Evolutionary conservation across 1,139 yeast species (phyloP).

Genomic region (Geotrichum macrosporum): DNA sequence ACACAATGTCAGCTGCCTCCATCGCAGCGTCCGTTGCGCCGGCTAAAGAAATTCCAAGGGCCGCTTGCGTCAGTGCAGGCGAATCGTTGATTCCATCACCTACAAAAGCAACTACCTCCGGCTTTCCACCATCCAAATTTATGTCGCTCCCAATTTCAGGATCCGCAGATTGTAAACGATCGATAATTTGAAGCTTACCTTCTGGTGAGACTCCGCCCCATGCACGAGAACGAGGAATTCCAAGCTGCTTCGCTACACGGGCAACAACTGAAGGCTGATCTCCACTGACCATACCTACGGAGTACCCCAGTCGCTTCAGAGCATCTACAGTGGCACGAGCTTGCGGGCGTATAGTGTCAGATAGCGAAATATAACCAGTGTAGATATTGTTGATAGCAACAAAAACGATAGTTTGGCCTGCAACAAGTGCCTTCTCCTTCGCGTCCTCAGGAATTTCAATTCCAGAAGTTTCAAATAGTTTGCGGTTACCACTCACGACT

Average conservation of each 20-base stretch:
- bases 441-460: conserved; percentile 25
- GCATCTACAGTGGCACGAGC: conserved; percentile 57
- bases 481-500: conserved; percentile 56
- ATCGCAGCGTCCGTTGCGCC: conserved; percentile 95
- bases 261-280: conserved; percentile 65
- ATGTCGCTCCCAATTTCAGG: conserved; percentile 13
- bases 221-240: conserved; percentile 59
- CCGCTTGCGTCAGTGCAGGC: conserved; percentile 86
- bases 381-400: conserved; percentile 52
- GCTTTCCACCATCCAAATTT: conserved; percentile 1
- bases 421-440: conserved; percentile 21
- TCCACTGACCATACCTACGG: conserved; percentile 90
- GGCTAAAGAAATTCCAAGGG: conserved; percentile 85
- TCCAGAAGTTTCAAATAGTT: conserved; percentile 41
- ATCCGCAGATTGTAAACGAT: conserved; percentile 47
- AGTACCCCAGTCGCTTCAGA: conserved; percentile 51
- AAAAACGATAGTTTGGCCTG: conserved; percentile 37
- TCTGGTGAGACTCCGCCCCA: conserved; percentile 76
- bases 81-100: conserved; percentile 98
- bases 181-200: conserved; percentile 67
- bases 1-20: conserved; percentile 91
- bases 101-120: conserved; percentile 63
- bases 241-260: conserved; percentile 61
- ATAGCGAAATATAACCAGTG: conserved; percentile 61
- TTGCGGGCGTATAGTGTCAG: conserved; percentile 67